These are phyloP conservation scores for Centaurea solstitialis DNA, from an alignment of 129 eudicot genomes.

Conservation along the genomic window DNA sequence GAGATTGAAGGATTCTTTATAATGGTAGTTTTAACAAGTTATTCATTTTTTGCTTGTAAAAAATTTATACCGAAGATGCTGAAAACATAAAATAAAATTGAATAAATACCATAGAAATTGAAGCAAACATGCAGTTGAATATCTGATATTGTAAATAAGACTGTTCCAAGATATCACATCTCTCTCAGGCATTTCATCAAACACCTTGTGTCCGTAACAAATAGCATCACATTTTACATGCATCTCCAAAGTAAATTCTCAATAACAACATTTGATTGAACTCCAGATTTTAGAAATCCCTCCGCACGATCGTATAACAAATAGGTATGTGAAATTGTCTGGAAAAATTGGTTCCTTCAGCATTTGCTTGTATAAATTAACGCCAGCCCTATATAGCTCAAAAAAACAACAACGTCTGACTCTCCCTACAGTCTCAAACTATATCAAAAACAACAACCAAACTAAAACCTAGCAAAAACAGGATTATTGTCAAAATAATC, in stretches of 20 bases:
- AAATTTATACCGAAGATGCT: no score
- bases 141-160: no score
- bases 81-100: no score
- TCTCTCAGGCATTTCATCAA: slow-evolving; percentile 58
- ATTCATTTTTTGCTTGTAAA: no score
- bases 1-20: no score
- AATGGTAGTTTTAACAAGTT: no score
- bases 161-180: slow-evolving; percentile 69
- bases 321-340: slow-evolving; percentile 60
- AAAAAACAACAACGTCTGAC: background rate
- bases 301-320: slow-evolving; percentile 60
- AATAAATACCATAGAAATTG: no score
- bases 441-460: background rate
- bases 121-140: no score
- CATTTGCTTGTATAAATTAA: slow-evolving; percentile 48
- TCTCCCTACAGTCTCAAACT: background rate
- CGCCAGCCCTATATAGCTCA: slow-evolving; percentile 20
- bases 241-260: slow-evolving; percentile 53
- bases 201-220: slow-evolving; percentile 46
- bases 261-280: slow-evolving; percentile 26
- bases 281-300: slow-evolving; percentile 44
- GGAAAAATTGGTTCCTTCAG: slow-evolving; percentile 39
- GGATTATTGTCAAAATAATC: background rate
- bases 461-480: slow-evolving; percentile 16
- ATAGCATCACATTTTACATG: slow-evolving; percentile 52